A percentile compares a stretch with the other conserved stretches of the same genome.
phyloP scores from a whole-genome alignment of 78 protist genomes.

The Dictyostelium firmibasis region DNA sequence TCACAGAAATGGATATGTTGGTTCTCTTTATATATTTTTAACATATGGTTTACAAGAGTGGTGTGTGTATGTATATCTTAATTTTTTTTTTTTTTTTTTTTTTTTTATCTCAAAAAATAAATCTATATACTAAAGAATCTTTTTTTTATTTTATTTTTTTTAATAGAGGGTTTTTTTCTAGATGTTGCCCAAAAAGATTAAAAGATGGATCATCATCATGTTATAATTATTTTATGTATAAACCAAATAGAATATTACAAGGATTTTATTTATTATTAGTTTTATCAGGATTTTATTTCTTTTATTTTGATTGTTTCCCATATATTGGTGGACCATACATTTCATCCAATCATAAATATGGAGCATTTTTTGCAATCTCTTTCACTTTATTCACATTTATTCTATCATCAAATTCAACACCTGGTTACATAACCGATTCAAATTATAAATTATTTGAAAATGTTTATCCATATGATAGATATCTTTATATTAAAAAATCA shows the following conservation, averaged over 20 bases:
- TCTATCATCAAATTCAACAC: conserved; percentile 17
- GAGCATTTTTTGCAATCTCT: conserved; percentile 9
- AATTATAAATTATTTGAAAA: background rate
- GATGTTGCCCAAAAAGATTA: conserved; percentile 27
- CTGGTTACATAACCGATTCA: conserved; percentile 7
- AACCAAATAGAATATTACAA: conserved; percentile 70
- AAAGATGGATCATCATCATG: background rate
- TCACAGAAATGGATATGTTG: conserved; percentile 66
- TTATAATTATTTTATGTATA: conserved; percentile 33
- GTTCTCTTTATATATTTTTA: background rate
- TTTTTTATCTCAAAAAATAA: too few relatives aligned
- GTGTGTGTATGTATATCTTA: conserved; percentile 17
- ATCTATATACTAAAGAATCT: background rate
- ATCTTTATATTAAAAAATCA: conserved; percentile 29
- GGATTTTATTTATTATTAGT: conserved; percentile 32
- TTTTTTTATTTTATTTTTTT: background rate
- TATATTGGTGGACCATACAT: conserved; percentile 4
- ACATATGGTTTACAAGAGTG: conserved; percentile 8
- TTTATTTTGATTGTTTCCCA: conserved; percentile 43
- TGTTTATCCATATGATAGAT: conserved; percentile 27
- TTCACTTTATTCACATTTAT: conserved; percentile 40
- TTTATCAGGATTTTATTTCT: conserved; percentile 40
- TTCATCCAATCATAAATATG: conserved; percentile 11
- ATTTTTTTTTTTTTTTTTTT: background rate
- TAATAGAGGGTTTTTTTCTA: background rate